Conservation (phyloP, 306 rosid genomes). For the Citrullus mucosospermus region DNA sequence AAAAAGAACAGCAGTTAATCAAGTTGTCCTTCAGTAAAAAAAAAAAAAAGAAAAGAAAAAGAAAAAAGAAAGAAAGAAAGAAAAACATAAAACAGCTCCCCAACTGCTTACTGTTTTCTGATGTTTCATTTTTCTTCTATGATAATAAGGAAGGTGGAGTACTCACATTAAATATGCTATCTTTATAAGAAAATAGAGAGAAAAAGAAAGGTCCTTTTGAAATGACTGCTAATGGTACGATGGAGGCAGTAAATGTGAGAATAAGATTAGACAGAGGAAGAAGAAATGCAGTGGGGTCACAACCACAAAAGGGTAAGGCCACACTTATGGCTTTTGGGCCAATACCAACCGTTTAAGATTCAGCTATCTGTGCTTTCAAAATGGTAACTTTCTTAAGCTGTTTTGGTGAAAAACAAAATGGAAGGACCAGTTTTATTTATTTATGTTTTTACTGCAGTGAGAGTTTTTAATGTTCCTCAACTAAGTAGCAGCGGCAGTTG, state of each 20-base stretch:
- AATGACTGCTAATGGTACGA: background rate
- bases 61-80: background rate
- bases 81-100: background rate
- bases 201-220: background rate
- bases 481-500: background rate
- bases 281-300: constrained; percentile 7
- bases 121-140: background rate
- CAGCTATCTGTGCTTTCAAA: background rate
- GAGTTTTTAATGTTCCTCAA: background rate
- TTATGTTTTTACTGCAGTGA: no score
- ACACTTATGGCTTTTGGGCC: background rate
- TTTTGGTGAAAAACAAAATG: background rate
- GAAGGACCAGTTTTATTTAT: background rate
- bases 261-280: constrained; percentile 6
- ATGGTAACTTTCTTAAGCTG: background rate
- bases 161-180: background rate
- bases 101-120: background rate
- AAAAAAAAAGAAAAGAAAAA: no score
- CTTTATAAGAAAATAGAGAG: background rate
- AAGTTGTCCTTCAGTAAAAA: background rate
- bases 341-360: background rate
- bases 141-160: background rate
- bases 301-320: background rate
- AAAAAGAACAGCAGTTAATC: background rate
- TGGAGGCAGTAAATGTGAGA: constrained; percentile 6